Base-by-base conservation (phyloP, 2,329 filamentous ascomycete genomes). In the Trichoderma breve region DNA sequence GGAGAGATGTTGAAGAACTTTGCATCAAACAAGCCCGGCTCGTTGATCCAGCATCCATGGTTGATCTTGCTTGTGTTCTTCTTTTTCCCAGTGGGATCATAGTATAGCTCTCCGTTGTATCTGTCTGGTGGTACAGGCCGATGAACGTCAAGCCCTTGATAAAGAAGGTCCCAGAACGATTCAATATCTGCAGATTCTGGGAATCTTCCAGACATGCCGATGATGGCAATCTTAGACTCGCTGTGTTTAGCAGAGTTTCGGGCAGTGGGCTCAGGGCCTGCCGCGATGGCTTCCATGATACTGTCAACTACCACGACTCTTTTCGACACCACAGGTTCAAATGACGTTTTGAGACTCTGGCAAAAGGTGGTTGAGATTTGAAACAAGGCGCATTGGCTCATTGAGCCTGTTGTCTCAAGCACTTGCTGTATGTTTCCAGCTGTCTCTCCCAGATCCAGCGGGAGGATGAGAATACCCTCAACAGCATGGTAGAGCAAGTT, bases 1-100 rank as follows among this genome's bases (percentile, higher is more conserved):
- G 93, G 92, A 36, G 92, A 94, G 86, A 95, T 94, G 80, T 93
- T 93, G 86, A 95, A 95, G 83, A 95, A 94, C 0, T 88, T 85
- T 1, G 91, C 88, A 76, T 95, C 93, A 75, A 95, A 95, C 11
- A 91, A 83, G 58, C 91, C 91, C 0, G 92, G 91, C 68, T 93
- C 86, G 53, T 93, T 87, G 66, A 93, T 81, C 76, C 82, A 94
- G 81, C 91, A 93, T 7, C 92, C 92, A 73, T 89, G 93, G 14
- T 89, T 90, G 2, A 91, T 91, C 75, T 91, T 87, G 39, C 87
- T 90, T 66, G 91, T 92, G 80, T 92, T 93, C 78, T 89, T 89
- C 43, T 83, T 85, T 77, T 91, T 91, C 9, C 90, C 90, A 1
- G 89, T 89, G 4, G 90, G 86, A 75, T 93, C 91, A 73, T 86